Evolutionary conservation across 495 filamentous ascomycete genomes (phyloP), one percentile per base, ranked within the genome.

Genomic region (Xylaria telfairii): DNA sequence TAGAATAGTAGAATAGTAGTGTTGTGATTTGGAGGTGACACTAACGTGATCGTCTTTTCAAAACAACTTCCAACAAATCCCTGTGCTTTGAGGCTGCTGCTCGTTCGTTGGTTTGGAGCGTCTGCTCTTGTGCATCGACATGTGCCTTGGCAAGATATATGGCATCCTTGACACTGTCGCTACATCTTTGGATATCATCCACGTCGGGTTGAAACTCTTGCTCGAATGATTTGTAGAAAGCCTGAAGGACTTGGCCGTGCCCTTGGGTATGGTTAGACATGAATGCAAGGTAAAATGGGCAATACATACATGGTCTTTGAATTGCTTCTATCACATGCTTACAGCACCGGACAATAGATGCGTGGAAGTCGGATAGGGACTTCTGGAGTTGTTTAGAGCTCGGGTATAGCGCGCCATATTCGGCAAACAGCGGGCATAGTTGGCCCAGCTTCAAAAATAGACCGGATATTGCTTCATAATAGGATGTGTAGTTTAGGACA

Each of bases 221-320:
- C 21, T 73, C 68, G 26, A 76, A 74, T 42, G 63, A 64, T 28
- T 73, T 73, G 53, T 19, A 82, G 59, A 51, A 75, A n/a, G 37
- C 37, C 9, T 15, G 19, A 1, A 44, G 19, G n/a, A n/a, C 37
- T 2, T 44, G 37, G 70, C 7, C n/a, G 7, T 21, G 46, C 59
- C 59, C 59, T 62, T 37, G 1, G 21, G n/a, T 7, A 17, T 19
- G 28, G n/a, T 44, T 28, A 28, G 10, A 39, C 2, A n/a, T 26
- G 28, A 34, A 8, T 34, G 4, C 21, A 13, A 44, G 24, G 2
- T 10, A n/a, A 5, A 28, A 15, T 21, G n/a, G 6, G 15, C 15
- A n/a, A 21, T 37, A 41, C 15, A 61, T 62, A 62, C 59, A 62
- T 42, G 59, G 37, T 28, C 37, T 24, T 6, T 44, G 34, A 10